Evolutionary conservation across 306 rosid species (phyloP).

Genomic region (Citrullus amarus): DNA sequence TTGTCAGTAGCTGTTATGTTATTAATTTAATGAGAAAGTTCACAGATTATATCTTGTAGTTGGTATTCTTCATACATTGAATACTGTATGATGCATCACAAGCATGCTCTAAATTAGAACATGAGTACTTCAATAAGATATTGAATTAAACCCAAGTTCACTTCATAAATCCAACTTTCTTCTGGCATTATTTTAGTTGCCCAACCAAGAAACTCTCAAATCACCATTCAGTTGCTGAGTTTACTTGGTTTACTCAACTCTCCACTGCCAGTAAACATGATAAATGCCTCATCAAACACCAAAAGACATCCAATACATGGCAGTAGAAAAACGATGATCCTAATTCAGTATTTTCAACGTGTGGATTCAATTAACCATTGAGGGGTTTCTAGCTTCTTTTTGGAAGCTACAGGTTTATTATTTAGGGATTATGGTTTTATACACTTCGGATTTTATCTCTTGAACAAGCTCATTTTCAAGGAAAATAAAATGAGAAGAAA

Average conservation of each 20-base stretch:
- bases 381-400: too few relatives aligned
- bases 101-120: neutral
- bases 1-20: neutral
- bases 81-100: neutral
- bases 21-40: neutral
- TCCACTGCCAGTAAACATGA: neutral
- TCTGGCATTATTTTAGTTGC: neutral
- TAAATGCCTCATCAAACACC: neutral
- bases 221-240: neutral
- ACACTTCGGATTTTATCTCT: too few relatives aligned
- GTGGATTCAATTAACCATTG: too few relatives aligned
- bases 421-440: too few relatives aligned
- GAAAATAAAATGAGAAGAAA: too few relatives aligned
- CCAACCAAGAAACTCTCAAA: neutral
- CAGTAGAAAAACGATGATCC: too few relatives aligned
- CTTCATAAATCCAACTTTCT: neutral
- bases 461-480: too few relatives aligned
- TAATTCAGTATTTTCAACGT: too few relatives aligned
- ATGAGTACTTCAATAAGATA: neutral
- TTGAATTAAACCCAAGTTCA: neutral
- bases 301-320: too few relatives aligned
- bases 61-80: neutral
- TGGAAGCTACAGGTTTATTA: too few relatives aligned
- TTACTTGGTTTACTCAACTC: neutral
- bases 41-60: neutral